Evolutionary conservation across 768 basidiomycete genomes (phyloP).

Genomic region (Gloeophyllum trabeum): DNA sequence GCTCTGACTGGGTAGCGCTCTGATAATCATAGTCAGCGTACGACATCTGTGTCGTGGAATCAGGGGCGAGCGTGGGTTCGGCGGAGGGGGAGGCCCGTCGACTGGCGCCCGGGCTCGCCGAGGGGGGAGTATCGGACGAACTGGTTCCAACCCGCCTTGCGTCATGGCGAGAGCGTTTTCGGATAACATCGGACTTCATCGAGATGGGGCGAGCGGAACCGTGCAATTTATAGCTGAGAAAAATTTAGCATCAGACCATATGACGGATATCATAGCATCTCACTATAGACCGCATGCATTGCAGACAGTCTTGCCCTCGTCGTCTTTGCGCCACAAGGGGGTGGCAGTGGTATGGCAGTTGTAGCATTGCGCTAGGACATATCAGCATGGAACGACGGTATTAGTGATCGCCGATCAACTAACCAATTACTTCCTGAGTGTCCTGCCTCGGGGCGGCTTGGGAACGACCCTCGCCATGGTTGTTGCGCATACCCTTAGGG

Average conservation of each 20-base stretch:
- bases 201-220: constrained; percentile 80
- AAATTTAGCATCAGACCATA: constrained; percentile 8
- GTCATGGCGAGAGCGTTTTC: constrained; percentile 78
- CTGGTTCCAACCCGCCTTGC: constrained; percentile 46
- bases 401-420: too few species aligned
- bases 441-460: constrained; percentile 57
- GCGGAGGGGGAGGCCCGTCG: constrained; percentile 58
- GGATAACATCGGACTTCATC: constrained; percentile 87
- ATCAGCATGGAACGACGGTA: not conserved
- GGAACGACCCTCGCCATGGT: constrained; percentile 59
- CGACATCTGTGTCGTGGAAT: constrained; percentile 50
- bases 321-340: constrained; percentile 84
- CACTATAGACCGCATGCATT: constrained; percentile 79
- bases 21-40: constrained; percentile 37
- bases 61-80: constrained; percentile 53
- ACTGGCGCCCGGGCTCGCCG: constrained; percentile 65
- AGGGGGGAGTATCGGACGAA: constrained; percentile 50
- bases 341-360: constrained; percentile 87
- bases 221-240: constrained; percentile 61
- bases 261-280: constrained; percentile 12
- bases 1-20: constrained; percentile 34
- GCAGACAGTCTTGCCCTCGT: constrained; percentile 85
- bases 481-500: constrained; percentile 78
- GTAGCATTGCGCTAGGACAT: constrained; percentile 58
- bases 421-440: constrained; percentile 64